Evolutionary conservation across 2,329 filamentous ascomycete genomes (phyloP), one percentile per base, ranked within the genome.

Genomic region (Xylaria sp.): DNA sequence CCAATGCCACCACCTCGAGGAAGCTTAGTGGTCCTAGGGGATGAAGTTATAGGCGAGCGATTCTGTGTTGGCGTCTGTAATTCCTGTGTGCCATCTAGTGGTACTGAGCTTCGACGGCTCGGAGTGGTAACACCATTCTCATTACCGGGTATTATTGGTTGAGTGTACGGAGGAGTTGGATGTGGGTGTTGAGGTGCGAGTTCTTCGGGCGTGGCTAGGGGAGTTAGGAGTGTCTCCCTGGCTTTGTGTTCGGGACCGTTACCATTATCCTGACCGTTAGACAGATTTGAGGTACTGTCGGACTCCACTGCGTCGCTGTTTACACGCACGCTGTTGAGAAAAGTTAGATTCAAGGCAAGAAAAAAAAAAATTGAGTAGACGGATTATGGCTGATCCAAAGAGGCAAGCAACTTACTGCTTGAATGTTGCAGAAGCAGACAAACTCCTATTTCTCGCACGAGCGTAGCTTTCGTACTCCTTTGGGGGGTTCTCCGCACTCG

Each of bases 381-480:
- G 4, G 17, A 22, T 53, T 42, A 20, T 36, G 5, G 15, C 47
- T 50, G 15, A 59, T 15, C n/a, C 27, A 1, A 51, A 9, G 11
- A 39, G 11, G 36, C 45, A 44, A 38, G 42, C 4, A 45, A 68
- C 76, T 73, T 68, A 77, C 75, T 79, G 75, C 39, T 73, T 76
- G 61, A 80, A 79, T 6, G 75, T 69, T 44, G 69, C 68, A 6
- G 75, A 77, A 13, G 75, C 77, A 47, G 79, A 76, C 11, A 87
- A 74, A 71, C 84, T 87, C 67, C 81, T 81, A 53, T 82, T 80
- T n/a, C 86, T 80, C 31, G 84, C 85, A 31, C 81, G 77, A 56
- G 81, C 81, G 73, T 89, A 90, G 45, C 82, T 82, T 60, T 85
- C 86, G 71, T 87, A 90, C 74, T 90, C 86, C 73, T 88, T 87